phyloP scores from a whole-genome alignment of 2,329 filamentous ascomycete genomes.

The Penicillium sp. region DNA sequence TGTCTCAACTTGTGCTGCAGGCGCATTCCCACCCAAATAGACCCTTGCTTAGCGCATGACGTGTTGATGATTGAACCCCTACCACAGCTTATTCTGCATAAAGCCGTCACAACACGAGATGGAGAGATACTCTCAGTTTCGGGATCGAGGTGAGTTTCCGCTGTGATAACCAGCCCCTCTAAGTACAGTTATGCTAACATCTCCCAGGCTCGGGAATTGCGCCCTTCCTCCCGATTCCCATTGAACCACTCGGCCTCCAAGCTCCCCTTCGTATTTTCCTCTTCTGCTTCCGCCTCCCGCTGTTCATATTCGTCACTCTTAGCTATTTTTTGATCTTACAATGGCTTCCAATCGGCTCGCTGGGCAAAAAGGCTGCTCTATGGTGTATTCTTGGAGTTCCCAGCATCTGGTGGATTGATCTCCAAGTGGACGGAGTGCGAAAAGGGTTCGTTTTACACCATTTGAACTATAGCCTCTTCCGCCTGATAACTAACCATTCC shows the following conservation, averaged over 20 bases:
- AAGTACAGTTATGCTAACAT: not conserved
- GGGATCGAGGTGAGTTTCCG: constrained; percentile 68
- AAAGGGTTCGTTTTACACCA: constrained; percentile 61
- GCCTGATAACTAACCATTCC: not conserved
- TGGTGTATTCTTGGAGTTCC: constrained; percentile 87
- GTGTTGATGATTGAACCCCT: not conserved
- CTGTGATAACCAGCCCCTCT: constrained; percentile 11
- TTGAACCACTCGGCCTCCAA: constrained; percentile 61
- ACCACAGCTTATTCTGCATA: not conserved
- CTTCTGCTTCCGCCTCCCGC: constrained; percentile 75
- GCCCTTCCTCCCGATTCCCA: constrained; percentile 82
- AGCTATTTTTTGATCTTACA: constrained; percentile 80
- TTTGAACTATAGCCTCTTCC: not conserved
- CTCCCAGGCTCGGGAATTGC: constrained; percentile 83
- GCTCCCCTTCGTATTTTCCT: constrained; percentile 66
- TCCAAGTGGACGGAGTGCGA: constrained; percentile 96
- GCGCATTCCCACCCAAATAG: not conserved
- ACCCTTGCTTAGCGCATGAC: not conserved
- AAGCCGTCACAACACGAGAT: constrained; percentile 47
- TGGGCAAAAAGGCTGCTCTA: constrained; percentile 75
- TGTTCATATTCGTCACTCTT: constrained; percentile 66
- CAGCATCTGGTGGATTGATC: constrained; percentile 96
- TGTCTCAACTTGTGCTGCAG: not conserved
- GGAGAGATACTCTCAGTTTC: constrained; percentile 94
- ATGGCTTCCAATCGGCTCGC: constrained; percentile 69